These are phyloP conservation scores for Diplodia mutila DNA, from an alignment of 2,329 filamentous ascomycete species.

Conservation along the genomic window DNA sequence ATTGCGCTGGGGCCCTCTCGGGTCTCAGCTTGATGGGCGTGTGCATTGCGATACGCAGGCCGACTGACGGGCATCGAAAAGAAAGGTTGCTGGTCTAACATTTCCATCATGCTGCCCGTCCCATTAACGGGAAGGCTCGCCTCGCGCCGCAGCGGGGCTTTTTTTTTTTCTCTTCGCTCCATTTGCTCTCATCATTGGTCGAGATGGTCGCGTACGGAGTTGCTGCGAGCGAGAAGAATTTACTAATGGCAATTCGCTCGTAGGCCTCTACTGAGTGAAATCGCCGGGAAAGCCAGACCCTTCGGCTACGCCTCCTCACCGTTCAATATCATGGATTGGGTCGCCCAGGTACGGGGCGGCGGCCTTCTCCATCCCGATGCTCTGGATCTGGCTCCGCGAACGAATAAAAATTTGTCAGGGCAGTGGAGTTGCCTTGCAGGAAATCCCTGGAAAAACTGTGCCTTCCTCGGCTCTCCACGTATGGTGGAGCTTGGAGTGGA, in stretches of 20 bases:
- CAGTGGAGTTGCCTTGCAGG: background rate
- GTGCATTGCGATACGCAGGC: background rate
- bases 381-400: background rate
- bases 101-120: background rate
- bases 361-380: background rate
- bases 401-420: background rate
- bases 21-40: conserved; percentile 12
- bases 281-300: background rate
- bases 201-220: background rate
- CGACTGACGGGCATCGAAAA: background rate
- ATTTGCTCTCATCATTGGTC: background rate
- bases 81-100: background rate
- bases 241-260: conserved; percentile 15
- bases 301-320: background rate
- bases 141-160: background rate
- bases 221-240: background rate
- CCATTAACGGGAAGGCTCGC: background rate
- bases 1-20: background rate
- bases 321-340: background rate
- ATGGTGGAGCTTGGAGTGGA: no score
- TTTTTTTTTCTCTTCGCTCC: background rate
- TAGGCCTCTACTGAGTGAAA: background rate
- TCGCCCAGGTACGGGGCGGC: background rate
- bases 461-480: no score
- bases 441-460: no score